phyloP scores from a whole-genome alignment of 176 grass and related monocot genomes.

The Eragrostis curvula region DNA sequence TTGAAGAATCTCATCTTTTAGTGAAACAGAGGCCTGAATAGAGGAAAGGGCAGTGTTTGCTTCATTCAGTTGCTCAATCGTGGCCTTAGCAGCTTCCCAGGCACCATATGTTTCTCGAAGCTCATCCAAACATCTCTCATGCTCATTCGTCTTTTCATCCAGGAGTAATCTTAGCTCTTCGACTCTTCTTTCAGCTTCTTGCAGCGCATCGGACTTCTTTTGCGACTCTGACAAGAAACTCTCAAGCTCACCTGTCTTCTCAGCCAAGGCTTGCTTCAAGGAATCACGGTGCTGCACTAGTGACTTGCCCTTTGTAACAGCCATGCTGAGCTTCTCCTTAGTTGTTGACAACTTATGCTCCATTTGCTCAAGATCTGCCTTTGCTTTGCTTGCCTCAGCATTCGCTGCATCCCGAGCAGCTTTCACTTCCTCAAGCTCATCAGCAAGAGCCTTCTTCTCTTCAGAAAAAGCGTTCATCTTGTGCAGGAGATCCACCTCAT shows the following conservation, averaged over 20 bases:
- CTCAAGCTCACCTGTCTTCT: constrained; percentile 71
- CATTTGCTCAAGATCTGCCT: constrained; percentile 72
- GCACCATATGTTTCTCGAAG: constrained; percentile 65
- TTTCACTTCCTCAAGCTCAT: constrained; percentile 67
- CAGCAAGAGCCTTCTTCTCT: constrained; percentile 64
- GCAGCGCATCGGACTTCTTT: constrained; percentile 68
- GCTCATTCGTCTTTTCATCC: constrained; percentile 65
- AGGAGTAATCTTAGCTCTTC: constrained; percentile 63
- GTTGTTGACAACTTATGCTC: constrained; percentile 68
- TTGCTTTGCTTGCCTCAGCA: constrained; percentile 67
- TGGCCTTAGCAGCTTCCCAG: constrained; percentile 71
- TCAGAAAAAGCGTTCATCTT: constrained; percentile 48
- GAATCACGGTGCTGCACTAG: constrained; percentile 95
- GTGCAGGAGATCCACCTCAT: constrained; percentile 59
- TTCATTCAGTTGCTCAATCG: constrained; percentile 63
- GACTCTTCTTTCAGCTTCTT: constrained; percentile 57
- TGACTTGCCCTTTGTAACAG: constrained; percentile 94
- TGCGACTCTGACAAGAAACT: constrained; percentile 62
- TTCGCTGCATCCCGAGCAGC: constrained; percentile 57
- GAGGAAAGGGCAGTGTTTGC: constrained; percentile 51
- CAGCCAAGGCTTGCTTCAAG: constrained; percentile 82
- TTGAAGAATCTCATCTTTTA: constrained; percentile 72
- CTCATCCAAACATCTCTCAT: constrained; percentile 77
- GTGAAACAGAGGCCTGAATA: constrained; percentile 68
- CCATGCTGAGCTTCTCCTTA: constrained; percentile 90